Base-by-base conservation (phyloP, 257 asterid genomes). In the Gentiana dahurica region DNA sequence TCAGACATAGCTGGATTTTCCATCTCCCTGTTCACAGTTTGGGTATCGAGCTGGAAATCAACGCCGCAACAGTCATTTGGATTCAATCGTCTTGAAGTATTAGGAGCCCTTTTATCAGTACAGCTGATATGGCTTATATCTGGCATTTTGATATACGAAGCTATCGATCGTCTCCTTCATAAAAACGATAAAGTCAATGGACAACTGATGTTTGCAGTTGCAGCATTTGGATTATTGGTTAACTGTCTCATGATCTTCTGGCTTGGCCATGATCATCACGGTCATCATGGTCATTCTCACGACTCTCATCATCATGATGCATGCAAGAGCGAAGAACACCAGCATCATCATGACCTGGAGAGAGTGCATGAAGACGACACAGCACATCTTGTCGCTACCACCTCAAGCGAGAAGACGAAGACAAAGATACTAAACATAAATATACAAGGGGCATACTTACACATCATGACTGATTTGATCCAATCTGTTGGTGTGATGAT, bases 401-500 rank as follows among this genome's bases (percentile, higher is more conserved):
- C 34, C 51, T 49, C 74, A 58, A 71, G 63, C 2, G 43, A 43
- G 35, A 58, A 71, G 56, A 55, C 35, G 12, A 68, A 75, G 58
- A 24, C 24, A 24, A 41, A 41, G 46, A 49, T 32, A 49, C 11
- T 59, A 5, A 88, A 85, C 68, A 82, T 88, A 39, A 88, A 85
- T 61, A 70, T 88, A 8, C 88, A 83, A 71, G 95, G 95, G 60
- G 95, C 97, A 24, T 82, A 80, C 68, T 58, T 88, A 74, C 97
- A 88, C 66, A 74, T 85, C 13, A 45, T 85, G 47, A 68, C 80
- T 38, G 97, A 88, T 71, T 59, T 84, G 15, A 77, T 88, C 61
- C 97, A 88, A 58, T 80, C 91, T 6, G 60, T 59, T n/a, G 97
- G 95, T 6, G 95, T 86, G 58, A 83, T 88, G 95, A 68, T 85